Percentiles rank a stretch among this genome's conserved stretches.
Evolutionary conservation across 306 rosid species (phyloP).

Genomic region (Lathyrus tuberosus): DNA sequence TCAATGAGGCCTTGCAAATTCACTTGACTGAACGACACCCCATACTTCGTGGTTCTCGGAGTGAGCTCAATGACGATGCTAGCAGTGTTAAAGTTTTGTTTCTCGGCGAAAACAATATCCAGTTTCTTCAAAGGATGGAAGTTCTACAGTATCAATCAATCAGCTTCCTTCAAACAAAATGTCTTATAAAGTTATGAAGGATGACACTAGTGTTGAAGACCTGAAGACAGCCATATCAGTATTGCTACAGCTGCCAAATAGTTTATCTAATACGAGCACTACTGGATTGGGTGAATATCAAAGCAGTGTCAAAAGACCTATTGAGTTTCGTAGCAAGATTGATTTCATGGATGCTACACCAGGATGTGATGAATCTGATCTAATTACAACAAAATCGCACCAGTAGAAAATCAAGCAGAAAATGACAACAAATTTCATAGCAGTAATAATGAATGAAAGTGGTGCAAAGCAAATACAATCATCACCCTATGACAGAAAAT

Average conservation of each 20-base stretch:
- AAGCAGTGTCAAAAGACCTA: constrained; percentile 58
- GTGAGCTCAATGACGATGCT: no score
- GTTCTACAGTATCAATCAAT: constrained; percentile 54
- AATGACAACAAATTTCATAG: no score
- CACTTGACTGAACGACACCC: no score
- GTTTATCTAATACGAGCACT: constrained; percentile 44
- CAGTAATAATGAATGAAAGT: no score
- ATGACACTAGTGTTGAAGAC: constrained; percentile 57
- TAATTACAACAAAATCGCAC: constrained; percentile 55
- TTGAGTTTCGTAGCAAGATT: no score
- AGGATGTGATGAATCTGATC: constrained; percentile 85
- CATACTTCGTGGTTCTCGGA: no score
- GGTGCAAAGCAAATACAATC: no score
- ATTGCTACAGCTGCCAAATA: constrained; percentile 67
- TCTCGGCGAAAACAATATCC: constrained; percentile 44
- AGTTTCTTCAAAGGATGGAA: constrained; percentile 50
- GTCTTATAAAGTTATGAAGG: constrained; percentile 50
- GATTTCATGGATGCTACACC: constrained; percentile 73
- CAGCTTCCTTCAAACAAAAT: constrained; percentile 41
- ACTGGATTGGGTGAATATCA: constrained; percentile 60
- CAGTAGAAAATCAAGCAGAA: no score
- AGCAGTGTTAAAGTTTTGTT: no score
- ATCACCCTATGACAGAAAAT: no score
- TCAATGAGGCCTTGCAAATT: no score
- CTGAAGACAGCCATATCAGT: constrained; percentile 68